These are phyloP conservation scores for Viola odorata DNA, from an alignment of 345 rosid species.

Conservation along the genomic window DNA sequence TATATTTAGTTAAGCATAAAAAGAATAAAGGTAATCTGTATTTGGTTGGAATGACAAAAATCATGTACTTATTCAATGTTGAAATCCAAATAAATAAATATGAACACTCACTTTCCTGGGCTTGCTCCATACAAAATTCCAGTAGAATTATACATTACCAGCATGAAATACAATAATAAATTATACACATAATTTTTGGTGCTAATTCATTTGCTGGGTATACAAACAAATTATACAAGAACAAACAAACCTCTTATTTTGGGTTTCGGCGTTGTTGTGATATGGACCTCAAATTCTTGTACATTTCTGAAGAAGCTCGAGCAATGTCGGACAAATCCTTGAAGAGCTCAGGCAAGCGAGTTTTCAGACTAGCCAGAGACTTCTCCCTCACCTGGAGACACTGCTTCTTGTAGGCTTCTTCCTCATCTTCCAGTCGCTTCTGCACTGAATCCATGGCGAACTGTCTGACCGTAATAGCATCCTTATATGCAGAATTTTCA, in stretches of 20 bases:
- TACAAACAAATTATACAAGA: too few relatives aligned
- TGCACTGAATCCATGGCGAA: slow-evolving; percentile 36
- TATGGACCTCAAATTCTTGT: slow-evolving; percentile 24
- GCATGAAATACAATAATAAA: background rate
- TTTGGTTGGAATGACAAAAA: too few relatives aligned
- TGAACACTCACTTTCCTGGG: background rate
- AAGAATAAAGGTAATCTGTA: too few relatives aligned
- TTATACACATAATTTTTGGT: background rate
- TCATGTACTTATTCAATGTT: too few relatives aligned
- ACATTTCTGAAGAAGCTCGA: slow-evolving; percentile 44
- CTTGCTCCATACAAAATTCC: background rate
- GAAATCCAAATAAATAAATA: background rate
- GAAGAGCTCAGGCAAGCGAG: slow-evolving; percentile 74
- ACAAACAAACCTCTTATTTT: background rate
- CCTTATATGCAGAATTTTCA: slow-evolving; percentile 31
- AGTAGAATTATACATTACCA: background rate
- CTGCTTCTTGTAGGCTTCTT: slow-evolving; percentile 43
- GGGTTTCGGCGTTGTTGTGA: slow-evolving; percentile 1
- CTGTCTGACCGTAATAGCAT: slow-evolving; percentile 48
- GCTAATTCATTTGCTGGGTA: slow-evolving; percentile 2
- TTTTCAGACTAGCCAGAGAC: slow-evolving; percentile 58
- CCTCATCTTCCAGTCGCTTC: slow-evolving; percentile 62
- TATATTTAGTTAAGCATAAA: too few relatives aligned
- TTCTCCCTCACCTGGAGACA: slow-evolving; percentile 82
- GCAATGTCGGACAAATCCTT: slow-evolving; percentile 48